These are phyloP conservation scores for Picea abies DNA, from an alignment of 83 land plant species.

Conservation along the genomic window DNA sequence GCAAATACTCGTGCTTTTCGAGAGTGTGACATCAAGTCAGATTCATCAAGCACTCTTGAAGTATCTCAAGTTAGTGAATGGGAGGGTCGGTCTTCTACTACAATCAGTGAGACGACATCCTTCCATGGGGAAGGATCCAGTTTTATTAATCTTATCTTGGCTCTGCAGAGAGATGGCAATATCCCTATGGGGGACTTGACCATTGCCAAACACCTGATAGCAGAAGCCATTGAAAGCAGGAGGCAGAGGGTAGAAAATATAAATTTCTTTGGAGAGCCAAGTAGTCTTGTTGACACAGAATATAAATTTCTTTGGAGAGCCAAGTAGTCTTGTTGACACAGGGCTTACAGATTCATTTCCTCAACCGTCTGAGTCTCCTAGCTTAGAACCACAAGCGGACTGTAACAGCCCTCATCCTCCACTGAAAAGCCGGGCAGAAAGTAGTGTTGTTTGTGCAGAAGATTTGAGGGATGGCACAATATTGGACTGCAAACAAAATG, in stretches of 20 bases:
- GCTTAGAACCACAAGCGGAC: neutral
- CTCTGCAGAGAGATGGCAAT: neutral
- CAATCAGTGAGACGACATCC: neutral
- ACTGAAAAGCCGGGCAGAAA: neutral
- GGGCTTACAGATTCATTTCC: neutral
- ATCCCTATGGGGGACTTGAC: neutral
- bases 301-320: too few species aligned
- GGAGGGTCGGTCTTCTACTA: neutral
- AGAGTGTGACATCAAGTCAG: neutral
- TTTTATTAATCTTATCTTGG: neutral
- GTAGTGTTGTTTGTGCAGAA: neutral
- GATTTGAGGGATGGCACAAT: neutral
- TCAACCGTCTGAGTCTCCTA: neutral
- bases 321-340: neutral
- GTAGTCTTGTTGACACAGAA: neutral
- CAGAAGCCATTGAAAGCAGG: too few species aligned
- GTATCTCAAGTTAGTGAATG: conserved; percentile 10
- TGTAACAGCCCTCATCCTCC: neutral
- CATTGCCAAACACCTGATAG: conserved; percentile 6
- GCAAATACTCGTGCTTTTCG: neutral
- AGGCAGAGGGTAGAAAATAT: too few species aligned
- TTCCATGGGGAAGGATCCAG: neutral
- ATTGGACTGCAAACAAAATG: neutral
- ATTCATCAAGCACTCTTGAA: conserved; percentile 5
- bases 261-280: too few species aligned